Evolutionary conservation across 176 grass and related monocot genomes (phyloP).

Genomic region (Hsuehochloa calcarea): DNA sequence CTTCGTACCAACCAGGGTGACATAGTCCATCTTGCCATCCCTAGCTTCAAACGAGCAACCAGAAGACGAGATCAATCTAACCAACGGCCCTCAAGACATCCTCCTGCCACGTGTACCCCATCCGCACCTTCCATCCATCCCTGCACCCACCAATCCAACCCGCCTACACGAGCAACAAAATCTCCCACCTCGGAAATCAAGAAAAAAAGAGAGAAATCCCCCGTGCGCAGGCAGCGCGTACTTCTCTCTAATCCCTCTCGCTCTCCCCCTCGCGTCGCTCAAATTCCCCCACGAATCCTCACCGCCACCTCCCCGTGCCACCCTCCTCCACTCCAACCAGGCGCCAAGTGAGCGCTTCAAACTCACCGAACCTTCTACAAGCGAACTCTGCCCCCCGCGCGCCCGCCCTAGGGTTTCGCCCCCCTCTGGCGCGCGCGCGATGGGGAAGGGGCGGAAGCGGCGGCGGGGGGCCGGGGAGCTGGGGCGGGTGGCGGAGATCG

Average conservation of each 20-base stretch:
- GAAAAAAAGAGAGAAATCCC: not conserved
- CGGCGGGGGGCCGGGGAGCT: conserved; percentile 31
- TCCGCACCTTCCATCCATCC: too few relatives aligned
- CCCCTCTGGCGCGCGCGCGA: not conserved
- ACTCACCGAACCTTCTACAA: not conserved
- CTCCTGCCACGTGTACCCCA: too few relatives aligned
- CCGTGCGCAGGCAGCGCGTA: not conserved
- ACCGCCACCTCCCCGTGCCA: conserved; percentile 17
- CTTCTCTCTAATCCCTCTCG: not conserved
- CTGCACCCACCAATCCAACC: too few relatives aligned
- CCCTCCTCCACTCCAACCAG: conserved; percentile 22
- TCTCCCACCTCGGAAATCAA: not conserved
- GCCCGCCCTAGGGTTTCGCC: conserved; percentile 6
- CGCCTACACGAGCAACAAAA: too few relatives aligned
- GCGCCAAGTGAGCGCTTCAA: conserved; percentile 46
- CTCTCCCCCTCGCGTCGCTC: not conserved
- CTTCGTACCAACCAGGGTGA: too few relatives aligned
- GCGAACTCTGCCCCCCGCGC: not conserved
- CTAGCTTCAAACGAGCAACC: too few relatives aligned
- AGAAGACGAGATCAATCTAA: too few relatives aligned
- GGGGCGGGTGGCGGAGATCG: conserved; percentile 62
- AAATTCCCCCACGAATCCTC: conserved; percentile 3
- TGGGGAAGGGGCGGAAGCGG: conserved; percentile 45
- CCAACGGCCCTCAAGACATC: too few relatives aligned
- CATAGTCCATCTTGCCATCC: too few relatives aligned